A percentile compares a stretch with the other conserved stretches of the same genome.
These are phyloP conservation scores for Pseudogymnoascus sp. DNA, from an alignment of 2,329 filamentous ascomycete species.

Conservation along the genomic window DNA sequence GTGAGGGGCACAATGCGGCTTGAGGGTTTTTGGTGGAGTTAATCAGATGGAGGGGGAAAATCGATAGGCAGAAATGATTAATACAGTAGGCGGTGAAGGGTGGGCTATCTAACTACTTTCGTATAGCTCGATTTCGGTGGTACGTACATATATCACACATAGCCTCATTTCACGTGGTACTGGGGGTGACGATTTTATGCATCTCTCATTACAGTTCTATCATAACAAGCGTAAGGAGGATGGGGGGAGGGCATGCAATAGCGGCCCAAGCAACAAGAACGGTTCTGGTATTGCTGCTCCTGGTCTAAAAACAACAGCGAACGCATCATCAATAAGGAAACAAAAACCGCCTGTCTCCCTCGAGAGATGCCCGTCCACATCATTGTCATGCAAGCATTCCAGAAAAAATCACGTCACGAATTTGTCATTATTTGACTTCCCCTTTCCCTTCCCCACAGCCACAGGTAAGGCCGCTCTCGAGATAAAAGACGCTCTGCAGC, in stretches of 20 bases:
- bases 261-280: not conserved
- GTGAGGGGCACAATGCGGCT: not conserved
- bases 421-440: constrained; percentile 12
- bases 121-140: not conserved
- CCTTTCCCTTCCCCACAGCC: constrained; percentile 14
- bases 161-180: not conserved
- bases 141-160: not conserved
- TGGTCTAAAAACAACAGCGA: constrained; percentile 26
- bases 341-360: constrained; percentile 3
- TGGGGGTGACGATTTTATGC: not conserved
- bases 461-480: constrained; percentile 13
- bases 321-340: constrained; percentile 5
- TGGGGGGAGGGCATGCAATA: not conserved
- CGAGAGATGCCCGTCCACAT: constrained; percentile 1
- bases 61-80: not conserved
- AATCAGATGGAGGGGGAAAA: constrained; percentile 6
- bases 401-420: constrained; percentile 16
- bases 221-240: not conserved
- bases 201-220: constrained; percentile 6
- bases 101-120: not conserved
- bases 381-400: constrained; percentile 7
- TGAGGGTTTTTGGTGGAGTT: not conserved
- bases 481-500: constrained; percentile 13
- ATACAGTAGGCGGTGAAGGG: not conserved
- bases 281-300: constrained; percentile 29